These are phyloP conservation scores for Cutaneotrichosporon mucoides DNA, from an alignment of 1,284 basidiomycete genomes.

Conservation along the genomic window DNA sequence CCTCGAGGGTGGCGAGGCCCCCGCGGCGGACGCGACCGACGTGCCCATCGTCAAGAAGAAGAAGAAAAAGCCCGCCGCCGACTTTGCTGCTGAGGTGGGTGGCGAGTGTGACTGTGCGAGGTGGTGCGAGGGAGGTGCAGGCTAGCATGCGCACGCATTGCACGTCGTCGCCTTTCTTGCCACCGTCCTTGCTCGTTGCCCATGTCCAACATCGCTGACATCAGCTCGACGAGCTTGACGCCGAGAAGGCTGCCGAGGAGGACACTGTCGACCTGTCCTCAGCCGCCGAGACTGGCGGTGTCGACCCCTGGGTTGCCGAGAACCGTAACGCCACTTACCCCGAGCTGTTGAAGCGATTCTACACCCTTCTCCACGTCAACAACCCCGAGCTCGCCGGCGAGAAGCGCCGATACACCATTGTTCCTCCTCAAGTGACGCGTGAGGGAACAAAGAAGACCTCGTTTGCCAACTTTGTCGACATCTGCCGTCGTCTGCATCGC, in stretches of 20 bases:
- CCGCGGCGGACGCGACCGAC: conserved; percentile 39
- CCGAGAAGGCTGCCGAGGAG: conserved; percentile 59
- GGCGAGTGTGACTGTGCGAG: background rate
- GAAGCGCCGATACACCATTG: conserved; percentile 93
- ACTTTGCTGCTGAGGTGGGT: conserved; percentile 68
- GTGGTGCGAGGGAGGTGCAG: background rate
- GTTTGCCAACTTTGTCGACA: conserved; percentile 92
- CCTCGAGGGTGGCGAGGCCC: conserved; percentile 29
- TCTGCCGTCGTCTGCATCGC: conserved; percentile 97
- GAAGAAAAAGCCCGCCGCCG: conserved; percentile 52
- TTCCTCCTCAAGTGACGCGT: conserved; percentile 88
- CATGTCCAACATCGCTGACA: background rate
- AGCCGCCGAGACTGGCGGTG: conserved; percentile 51
- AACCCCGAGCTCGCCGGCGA: conserved; percentile 88
- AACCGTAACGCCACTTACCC: conserved; percentile 93
- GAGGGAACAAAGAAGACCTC: conserved; percentile 96
- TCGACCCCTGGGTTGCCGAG: conserved; percentile 71
- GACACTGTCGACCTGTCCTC: conserved; percentile 76
- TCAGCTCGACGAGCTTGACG: conserved; percentile 47
- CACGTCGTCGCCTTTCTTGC: too few relatives aligned
- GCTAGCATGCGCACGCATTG: background rate
- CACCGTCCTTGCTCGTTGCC: background rate
- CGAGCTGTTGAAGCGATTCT: conserved; percentile 89
- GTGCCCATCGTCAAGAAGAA: conserved; percentile 56
- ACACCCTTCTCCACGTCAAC: conserved; percentile 82